phyloP scores from a whole-genome alignment of 495 filamentous ascomycete species.

The Sabuloglossum arenarium region DNA sequence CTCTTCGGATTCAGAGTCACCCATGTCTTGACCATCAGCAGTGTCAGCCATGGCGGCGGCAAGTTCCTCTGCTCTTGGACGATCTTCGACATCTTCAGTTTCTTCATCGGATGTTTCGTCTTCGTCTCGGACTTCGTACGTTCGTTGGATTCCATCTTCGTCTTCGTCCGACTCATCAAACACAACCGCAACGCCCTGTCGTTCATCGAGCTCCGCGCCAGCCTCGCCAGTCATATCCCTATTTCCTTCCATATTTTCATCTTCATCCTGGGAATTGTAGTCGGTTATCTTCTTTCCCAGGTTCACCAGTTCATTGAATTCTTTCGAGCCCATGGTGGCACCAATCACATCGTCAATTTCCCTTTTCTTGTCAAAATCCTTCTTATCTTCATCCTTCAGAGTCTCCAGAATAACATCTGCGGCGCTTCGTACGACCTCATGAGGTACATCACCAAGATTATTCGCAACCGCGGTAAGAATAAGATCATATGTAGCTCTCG shows the following conservation, averaged over 20 bases:
- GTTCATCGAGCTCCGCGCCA: slow-evolving; percentile 66
- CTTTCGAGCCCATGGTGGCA: slow-evolving; percentile 58
- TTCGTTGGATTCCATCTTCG: slow-evolving; percentile 51
- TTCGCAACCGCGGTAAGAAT: slow-evolving; percentile 79
- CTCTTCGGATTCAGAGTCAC: slow-evolving; percentile 17
- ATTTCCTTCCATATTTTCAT: slow-evolving; percentile 57
- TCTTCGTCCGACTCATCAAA: slow-evolving; percentile 91
- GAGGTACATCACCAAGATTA: slow-evolving; percentile 80
- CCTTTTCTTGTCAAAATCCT: slow-evolving; percentile 97
- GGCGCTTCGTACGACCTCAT: slow-evolving; percentile 83
- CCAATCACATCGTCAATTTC: slow-evolving; percentile 88
- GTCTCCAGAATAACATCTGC: slow-evolving; percentile 81
- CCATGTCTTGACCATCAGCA: slow-evolving; percentile 1
- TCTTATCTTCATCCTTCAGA: slow-evolving; percentile 86
- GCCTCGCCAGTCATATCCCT: slow-evolving; percentile 35
- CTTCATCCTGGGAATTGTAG: slow-evolving; percentile 92
- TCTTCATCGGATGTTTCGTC: slow-evolving; percentile 49
- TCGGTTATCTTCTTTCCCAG: slow-evolving; percentile 98
- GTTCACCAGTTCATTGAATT: slow-evolving; percentile 94
- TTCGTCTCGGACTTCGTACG: slow-evolving; percentile 67
- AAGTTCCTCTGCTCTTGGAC: slow-evolving; percentile 16
- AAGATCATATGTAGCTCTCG: slow-evolving; percentile 85
- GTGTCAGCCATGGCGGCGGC: slow-evolving; percentile 7
- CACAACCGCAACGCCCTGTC: slow-evolving; percentile 90
- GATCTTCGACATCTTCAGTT: slow-evolving; percentile 28